These are phyloP conservation scores for Cotoneaster glaucophyllus DNA, from an alignment of 306 rosid species.

Conservation along the genomic window DNA sequence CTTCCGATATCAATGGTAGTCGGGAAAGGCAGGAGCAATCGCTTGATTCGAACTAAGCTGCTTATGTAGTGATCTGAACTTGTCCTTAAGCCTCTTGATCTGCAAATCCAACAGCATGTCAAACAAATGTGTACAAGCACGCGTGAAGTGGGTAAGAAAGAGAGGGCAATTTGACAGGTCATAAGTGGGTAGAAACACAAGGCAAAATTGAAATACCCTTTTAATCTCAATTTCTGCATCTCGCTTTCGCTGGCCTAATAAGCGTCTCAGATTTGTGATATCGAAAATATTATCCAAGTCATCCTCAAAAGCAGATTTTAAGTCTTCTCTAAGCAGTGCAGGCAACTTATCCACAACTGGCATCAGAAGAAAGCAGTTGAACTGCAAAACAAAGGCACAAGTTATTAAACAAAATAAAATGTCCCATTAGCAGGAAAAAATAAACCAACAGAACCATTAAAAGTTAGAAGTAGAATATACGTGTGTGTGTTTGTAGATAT, in stretches of 20 bases:
- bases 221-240: constrained; percentile 74
- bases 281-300: constrained; percentile 79
- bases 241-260: constrained; percentile 66
- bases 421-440: background rate
- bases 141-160: constrained; percentile 2
- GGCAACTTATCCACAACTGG: constrained; percentile 98
- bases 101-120: constrained; percentile 29
- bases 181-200: constrained; percentile 5
- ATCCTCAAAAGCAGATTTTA: constrained; percentile 85
- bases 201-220: constrained; percentile 52
- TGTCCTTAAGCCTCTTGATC: constrained; percentile 91
- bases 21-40: constrained; percentile 18
- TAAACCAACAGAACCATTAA: background rate
- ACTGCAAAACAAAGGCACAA: constrained; percentile 50
- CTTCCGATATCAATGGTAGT: background rate
- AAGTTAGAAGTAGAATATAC: background rate
- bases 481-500: too few species aligned
- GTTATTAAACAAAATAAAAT: constrained; percentile 2
- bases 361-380: constrained; percentile 96
- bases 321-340: constrained; percentile 81
- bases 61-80: constrained; percentile 71
- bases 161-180: constrained; percentile 3
- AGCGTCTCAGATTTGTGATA: constrained; percentile 67
- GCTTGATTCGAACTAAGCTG: constrained; percentile 49
- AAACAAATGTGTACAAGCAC: background rate